A percentile compares a stretch with the other conserved stretches of the same genome.
phyloP scores from a whole-genome alignment of 805 yeast species.

The Yarrowia sp. region DNA sequence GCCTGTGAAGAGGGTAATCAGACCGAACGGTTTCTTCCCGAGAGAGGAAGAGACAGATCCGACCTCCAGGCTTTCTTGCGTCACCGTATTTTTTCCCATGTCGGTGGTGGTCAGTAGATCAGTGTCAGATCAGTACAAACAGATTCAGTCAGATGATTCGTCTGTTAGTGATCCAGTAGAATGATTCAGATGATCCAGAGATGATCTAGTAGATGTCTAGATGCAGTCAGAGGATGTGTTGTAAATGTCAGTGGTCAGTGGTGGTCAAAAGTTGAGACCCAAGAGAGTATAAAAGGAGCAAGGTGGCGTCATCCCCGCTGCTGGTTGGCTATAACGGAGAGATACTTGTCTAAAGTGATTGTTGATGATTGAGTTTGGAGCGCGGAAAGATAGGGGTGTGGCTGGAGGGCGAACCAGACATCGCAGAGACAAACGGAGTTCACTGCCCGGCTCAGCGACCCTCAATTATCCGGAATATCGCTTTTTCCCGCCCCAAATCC shows the following conservation, averaged over 20 bases:
- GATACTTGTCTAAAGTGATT: not conserved
- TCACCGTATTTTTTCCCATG: not conserved
- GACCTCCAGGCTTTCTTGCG: not conserved
- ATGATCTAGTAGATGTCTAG: no score
- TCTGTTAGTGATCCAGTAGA: no score
- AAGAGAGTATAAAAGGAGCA: not conserved
- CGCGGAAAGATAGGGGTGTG: no score
- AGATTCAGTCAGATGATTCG: no score
- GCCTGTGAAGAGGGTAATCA: slow-evolving; percentile 19
- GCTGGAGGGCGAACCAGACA: no score
- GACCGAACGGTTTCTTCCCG: not conserved
- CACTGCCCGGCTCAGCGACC: not conserved
- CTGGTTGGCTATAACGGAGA: not conserved
- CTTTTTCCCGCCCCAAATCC: not conserved
- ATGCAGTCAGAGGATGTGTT: no score
- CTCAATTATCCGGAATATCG: not conserved
- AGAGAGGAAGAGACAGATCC: not conserved
- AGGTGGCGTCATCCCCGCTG: not conserved
- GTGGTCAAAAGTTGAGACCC: no score
- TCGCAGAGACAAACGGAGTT: not conserved
- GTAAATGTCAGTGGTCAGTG: no score
- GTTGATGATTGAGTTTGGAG: not conserved
- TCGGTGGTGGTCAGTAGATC: no score
- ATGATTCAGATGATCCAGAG: no score
- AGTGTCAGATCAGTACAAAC: no score